Percentiles rank a stretch among this genome's conserved stretches.
phyloP scores from a whole-genome alignment of 2,329 filamentous ascomycete genomes.

The Pseudogymnoascus sp. region DNA sequence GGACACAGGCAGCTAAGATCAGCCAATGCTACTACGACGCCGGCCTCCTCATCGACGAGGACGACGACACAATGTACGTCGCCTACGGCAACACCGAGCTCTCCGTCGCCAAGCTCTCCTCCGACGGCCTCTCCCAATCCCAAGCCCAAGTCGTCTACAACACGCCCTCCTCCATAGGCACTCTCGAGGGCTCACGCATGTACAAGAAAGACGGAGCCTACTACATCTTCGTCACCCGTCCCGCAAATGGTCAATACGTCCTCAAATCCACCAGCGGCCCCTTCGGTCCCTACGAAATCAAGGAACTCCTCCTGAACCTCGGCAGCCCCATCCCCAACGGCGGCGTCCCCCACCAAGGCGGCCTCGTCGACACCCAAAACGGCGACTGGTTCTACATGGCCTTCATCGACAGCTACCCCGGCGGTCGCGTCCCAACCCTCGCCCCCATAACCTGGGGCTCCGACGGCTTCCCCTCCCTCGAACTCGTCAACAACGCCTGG shows the following conservation, averaged over 20 bases:
- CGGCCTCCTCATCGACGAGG: conserved; percentile 45
- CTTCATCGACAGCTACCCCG: conserved; percentile 49
- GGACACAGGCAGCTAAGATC: conserved; percentile 34
- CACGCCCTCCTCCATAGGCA: conserved; percentile 29
- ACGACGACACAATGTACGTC: conserved; percentile 53
- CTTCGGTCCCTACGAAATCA: conserved; percentile 45
- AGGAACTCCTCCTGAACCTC: conserved; percentile 38
- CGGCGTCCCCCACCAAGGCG: conserved; percentile 47
- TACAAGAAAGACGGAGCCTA: conserved; percentile 51
- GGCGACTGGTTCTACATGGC: conserved; percentile 54
- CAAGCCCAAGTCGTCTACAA: conserved; percentile 39
- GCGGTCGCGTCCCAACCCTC: conserved; percentile 49
- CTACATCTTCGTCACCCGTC: conserved; percentile 46
- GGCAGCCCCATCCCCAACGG: conserved; percentile 37
- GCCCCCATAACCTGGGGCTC: conserved; percentile 46
- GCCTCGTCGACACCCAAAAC: conserved; percentile 43
- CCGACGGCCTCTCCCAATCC: conserved; percentile 40
- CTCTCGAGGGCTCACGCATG: conserved; percentile 46
- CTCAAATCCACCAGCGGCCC: conserved; percentile 43
- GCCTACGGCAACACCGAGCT: conserved; percentile 45
- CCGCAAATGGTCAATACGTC: conserved; percentile 37
- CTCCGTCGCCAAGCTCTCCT: conserved; percentile 43
- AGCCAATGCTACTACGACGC: conserved; percentile 50
- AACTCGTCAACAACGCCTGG: conserved; percentile 40
- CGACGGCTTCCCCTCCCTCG: conserved; percentile 45